Conservation (phyloP, 2,329 filamentous ascomycete genomes). For the Proliferodiscus dingleyae region DNA sequence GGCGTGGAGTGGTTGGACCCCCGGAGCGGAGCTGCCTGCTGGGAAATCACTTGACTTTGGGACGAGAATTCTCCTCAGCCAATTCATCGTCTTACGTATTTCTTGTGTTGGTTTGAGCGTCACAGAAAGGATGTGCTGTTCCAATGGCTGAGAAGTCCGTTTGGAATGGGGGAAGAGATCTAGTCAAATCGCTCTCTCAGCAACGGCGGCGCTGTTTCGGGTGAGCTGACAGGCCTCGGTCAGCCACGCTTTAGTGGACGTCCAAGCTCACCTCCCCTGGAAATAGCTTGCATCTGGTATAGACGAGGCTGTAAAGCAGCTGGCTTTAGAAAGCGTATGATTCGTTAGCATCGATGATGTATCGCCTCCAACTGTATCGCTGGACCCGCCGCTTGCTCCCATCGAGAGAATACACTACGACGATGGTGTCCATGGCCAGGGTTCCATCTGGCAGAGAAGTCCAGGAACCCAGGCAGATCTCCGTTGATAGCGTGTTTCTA, state of each 20-base stretch:
- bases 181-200: neutral
- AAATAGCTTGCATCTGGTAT: neutral
- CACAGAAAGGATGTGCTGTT: neutral
- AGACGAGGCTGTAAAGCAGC: too few species aligned
- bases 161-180: neutral
- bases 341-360: too few species aligned
- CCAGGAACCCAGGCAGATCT: neutral
- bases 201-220: conserved; percentile 1
- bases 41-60: neutral
- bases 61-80: neutral
- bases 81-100: neutral
- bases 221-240: neutral
- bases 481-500: conserved; percentile 16
- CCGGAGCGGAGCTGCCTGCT: neutral
- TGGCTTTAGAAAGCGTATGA: too few species aligned
- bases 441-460: neutral
- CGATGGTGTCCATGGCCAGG: neutral
- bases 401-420: neutral
- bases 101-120: neutral
- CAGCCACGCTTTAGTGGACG: too few species aligned
- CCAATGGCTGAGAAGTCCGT: neutral
- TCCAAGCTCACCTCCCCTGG: neutral
- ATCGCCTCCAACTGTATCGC: neutral
- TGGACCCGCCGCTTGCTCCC: neutral
- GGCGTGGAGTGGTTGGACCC: neutral